A percentile compares a stretch with the other conserved stretches of the same genome.
phyloP scores from a whole-genome alignment of 2,329 filamentous ascomycete genomes.

The Ophiostoma australiae region DNA sequence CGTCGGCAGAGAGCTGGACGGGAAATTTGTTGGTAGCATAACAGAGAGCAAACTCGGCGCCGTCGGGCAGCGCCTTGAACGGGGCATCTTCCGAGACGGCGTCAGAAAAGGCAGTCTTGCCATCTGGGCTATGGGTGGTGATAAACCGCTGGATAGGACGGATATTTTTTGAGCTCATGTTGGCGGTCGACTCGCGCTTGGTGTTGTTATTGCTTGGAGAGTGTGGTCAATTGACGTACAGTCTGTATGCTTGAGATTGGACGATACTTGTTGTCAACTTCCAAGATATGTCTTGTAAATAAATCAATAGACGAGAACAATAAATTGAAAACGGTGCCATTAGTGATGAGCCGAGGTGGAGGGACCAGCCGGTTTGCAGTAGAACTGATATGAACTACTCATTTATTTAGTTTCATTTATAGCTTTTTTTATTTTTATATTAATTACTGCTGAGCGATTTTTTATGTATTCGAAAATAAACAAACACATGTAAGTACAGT shows the following conservation, averaged over 20 bases:
- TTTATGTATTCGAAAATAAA: too few relatives aligned
- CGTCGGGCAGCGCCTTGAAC: slow-evolving; percentile 19
- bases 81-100: slow-evolving; percentile 21
- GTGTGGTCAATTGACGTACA: not conserved
- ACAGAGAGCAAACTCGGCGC: slow-evolving; percentile 21
- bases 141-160: slow-evolving; percentile 26
- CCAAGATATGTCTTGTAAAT: not conserved
- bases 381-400: too few relatives aligned
- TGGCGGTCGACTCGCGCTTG: not conserved
- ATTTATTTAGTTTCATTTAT: too few relatives aligned
- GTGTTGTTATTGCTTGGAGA: not conserved
- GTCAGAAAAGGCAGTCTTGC: slow-evolving; percentile 24
- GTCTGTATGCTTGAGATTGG: not conserved
- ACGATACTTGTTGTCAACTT: not conserved
- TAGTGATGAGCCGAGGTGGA: slow-evolving; percentile 1
- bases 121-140: slow-evolving; percentile 26
- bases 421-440: too few relatives aligned
- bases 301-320: not conserved
- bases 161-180: slow-evolving; percentile 2
- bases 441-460: too few relatives aligned
- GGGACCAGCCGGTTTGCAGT: not conserved
- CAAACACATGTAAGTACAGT: too few relatives aligned
- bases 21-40: slow-evolving; percentile 26
- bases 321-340: not conserved
- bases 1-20: slow-evolving; percentile 17